Conservation (phyloP, 495 filamentous ascomycete species). For the Aspergillus egyptiacus region DNA sequence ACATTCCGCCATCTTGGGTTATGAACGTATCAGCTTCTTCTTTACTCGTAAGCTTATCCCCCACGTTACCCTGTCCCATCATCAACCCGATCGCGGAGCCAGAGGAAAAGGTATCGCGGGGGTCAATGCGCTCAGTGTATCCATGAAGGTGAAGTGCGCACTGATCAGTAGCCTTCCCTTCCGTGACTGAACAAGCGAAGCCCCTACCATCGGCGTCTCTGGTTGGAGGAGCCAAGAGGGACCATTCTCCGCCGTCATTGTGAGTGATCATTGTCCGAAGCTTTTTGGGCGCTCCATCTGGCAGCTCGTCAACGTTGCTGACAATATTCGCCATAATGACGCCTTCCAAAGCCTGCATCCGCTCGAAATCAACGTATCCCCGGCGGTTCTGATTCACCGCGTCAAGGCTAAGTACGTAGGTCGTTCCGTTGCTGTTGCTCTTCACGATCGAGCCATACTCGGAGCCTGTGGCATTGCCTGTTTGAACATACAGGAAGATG, state of each 20-base stretch:
- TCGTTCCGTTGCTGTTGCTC: constrained; percentile 96
- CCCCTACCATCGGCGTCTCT: constrained; percentile 63
- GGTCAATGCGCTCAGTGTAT: constrained; percentile 82
- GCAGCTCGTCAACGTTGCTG: constrained; percentile 57
- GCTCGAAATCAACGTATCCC: constrained; percentile 93
- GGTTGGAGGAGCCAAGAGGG: constrained; percentile 58
- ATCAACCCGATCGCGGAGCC: constrained; percentile 84
- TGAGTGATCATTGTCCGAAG: constrained; percentile 87
- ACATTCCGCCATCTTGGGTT: constrained; percentile 79
- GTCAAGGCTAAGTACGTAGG: constrained; percentile 74
- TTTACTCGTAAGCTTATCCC: constrained; percentile 48
- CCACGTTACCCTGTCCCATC: constrained; percentile 89
- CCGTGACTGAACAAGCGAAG: constrained; percentile 57
- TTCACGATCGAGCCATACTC: constrained; percentile 87
- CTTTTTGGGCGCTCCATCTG: constrained; percentile 64
- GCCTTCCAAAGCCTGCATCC: constrained; percentile 85
- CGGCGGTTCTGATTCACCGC: constrained; percentile 67
- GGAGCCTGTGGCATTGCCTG: constrained; percentile 51
- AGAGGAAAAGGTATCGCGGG: constrained; percentile 77
- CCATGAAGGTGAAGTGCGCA: constrained; percentile 91
- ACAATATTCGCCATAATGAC: constrained; percentile 84
- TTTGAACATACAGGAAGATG: constrained; percentile 84
- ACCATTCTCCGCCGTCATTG: constrained; percentile 90
- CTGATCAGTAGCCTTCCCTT: constrained; percentile 44
- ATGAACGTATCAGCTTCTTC: constrained; percentile 79